Evolutionary conservation across 2,329 filamentous ascomycete species (phyloP), one percentile per base, ranked within the genome.

Genomic region (Raffaelea arxii): DNA sequence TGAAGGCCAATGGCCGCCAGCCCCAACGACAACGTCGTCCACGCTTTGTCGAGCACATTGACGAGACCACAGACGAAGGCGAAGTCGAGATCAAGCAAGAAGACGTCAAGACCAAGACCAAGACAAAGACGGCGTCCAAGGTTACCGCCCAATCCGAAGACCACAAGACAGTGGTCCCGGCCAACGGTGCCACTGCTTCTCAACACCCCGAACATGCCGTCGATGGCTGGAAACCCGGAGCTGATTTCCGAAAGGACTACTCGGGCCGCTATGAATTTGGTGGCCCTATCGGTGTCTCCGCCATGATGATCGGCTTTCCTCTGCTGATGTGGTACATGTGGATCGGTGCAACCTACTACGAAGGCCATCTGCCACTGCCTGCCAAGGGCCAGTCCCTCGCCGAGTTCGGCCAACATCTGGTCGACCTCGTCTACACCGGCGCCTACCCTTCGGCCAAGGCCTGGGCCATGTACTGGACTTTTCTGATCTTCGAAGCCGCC

Each of bases 281-380:
- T 53, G 92, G 92, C 49, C 82, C 86, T 3, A 62, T 75, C n/a
- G 91, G 92, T 46, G 84, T 90, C 37, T 67, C 77, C 16, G 71
- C 77, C 55, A 89, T 96, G 78, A 97, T 97, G 88, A 75, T 89
- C 52, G 80, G 84, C 40, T 98, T 97, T 66, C 92, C 92, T n/a
- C 52, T 82, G 32, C 76, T 98, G 57, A 97, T 97, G 91, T 96
- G 87, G 77, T 97, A 96, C 70, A 95, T 98, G 90, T 97, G 90
- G 90, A 82, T 94, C 64, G 92, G 92, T 43, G 86, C 91, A 27
- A 90, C 83, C 43, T 95, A 91, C 69, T 98, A 96, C 68, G 72
- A 88, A 61, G 91, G 91, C 56, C 81, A 85, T 53, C 72, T 94
- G 44, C 92, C 92, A 16, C 67, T 70, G 38, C 85, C 80, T 2